Conservation (phyloP, 495 filamentous ascomycete genomes). For the Mytilinidion resinicola region DNA sequence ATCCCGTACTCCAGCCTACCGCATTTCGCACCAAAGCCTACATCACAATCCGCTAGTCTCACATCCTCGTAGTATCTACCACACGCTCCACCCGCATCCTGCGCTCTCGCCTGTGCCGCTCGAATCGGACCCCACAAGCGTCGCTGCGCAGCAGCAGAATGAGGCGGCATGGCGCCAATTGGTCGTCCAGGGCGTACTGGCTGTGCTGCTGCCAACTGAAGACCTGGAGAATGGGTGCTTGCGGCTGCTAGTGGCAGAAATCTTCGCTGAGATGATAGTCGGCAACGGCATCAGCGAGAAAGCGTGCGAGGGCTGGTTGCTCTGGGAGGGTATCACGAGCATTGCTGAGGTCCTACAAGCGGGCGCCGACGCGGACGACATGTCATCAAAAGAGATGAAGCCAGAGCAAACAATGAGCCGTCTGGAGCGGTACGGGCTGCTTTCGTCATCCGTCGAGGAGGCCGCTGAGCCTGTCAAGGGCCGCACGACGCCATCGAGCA, state of each 20-base stretch:
- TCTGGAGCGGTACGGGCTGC: slow-evolving; percentile 37
- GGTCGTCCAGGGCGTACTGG: slow-evolving; percentile 68
- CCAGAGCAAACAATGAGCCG: slow-evolving; percentile 20
- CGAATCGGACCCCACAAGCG: slow-evolving; percentile 42
- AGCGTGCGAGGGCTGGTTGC: slow-evolving; percentile 74
- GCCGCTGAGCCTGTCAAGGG: slow-evolving; percentile 9
- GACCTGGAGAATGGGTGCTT: slow-evolving; percentile 84
- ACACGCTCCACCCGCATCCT: slow-evolving; percentile 74
- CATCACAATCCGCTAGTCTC: slow-evolving; percentile 52
- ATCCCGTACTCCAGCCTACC: slow-evolving; percentile 32
- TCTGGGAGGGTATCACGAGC: slow-evolving; percentile 75
- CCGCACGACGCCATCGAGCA: not conserved
- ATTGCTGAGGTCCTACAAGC: slow-evolving; percentile 38
- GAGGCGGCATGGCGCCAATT: slow-evolving; percentile 76
- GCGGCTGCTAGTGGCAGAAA: slow-evolving; percentile 71
- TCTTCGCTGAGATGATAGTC: slow-evolving; percentile 79
- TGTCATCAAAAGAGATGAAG: slow-evolving; percentile 13
- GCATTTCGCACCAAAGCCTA: slow-evolving; percentile 41
- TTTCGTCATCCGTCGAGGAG: slow-evolving; percentile 16
- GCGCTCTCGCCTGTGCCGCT: slow-evolving; percentile 70
- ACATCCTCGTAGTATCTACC: slow-evolving; percentile 65
- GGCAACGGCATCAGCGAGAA: slow-evolving; percentile 69
- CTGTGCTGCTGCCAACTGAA: slow-evolving; percentile 81
- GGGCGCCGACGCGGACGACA: slow-evolving; percentile 10
- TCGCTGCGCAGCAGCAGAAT: slow-evolving; percentile 60